Evolutionary conservation across 1,139 yeast species (phyloP).

Genomic region (Yamadazyma dendronema): DNA sequence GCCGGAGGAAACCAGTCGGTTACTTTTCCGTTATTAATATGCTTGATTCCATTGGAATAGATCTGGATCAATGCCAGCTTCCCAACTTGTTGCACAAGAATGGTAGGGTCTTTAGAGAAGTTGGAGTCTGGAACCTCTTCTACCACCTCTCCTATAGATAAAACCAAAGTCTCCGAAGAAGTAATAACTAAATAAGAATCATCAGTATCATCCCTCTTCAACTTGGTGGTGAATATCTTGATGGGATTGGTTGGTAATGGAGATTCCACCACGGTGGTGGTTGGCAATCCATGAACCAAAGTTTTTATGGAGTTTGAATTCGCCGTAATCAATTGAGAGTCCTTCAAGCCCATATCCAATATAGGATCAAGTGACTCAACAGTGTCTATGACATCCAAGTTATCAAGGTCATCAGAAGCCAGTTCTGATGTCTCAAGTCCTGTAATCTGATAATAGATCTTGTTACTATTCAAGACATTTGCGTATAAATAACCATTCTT

Average conservation of each 20-base stretch:
- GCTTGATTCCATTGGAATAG: constrained; percentile 70
- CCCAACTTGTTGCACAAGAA: constrained; percentile 74
- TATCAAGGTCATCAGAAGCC: constrained; percentile 38
- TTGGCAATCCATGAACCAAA: constrained; percentile 58
- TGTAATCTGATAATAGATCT: constrained; percentile 71
- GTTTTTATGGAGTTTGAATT: constrained; percentile 27
- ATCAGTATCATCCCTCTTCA: constrained; percentile 38
- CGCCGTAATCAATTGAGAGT: constrained; percentile 29
- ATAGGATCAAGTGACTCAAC: constrained; percentile 59
- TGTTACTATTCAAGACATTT: constrained; percentile 61
- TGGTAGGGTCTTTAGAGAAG: constrained; percentile 57
- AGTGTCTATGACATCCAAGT: constrained; percentile 58
- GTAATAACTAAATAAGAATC: constrained; percentile 71
- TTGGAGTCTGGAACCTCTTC: constrained; percentile 74
- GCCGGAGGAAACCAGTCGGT: constrained; percentile 86
- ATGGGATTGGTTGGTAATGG: constrained; percentile 67
- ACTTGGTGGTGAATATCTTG: constrained; percentile 59
- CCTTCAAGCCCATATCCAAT: constrained; percentile 44
- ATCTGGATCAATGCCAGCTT: constrained; percentile 65
- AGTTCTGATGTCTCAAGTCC: constrained; percentile 59
- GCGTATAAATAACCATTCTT: constrained; percentile 77
- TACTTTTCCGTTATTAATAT: constrained; percentile 33
- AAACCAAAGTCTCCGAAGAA: constrained; percentile 69
- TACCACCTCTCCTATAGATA: constrained; percentile 76
- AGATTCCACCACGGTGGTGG: constrained; percentile 65